Evolutionary conservation across 2,329 filamentous ascomycete species (phyloP), one percentile per base, ranked within the genome.

Genomic region (Phyllosticta citrichinensis): DNA sequence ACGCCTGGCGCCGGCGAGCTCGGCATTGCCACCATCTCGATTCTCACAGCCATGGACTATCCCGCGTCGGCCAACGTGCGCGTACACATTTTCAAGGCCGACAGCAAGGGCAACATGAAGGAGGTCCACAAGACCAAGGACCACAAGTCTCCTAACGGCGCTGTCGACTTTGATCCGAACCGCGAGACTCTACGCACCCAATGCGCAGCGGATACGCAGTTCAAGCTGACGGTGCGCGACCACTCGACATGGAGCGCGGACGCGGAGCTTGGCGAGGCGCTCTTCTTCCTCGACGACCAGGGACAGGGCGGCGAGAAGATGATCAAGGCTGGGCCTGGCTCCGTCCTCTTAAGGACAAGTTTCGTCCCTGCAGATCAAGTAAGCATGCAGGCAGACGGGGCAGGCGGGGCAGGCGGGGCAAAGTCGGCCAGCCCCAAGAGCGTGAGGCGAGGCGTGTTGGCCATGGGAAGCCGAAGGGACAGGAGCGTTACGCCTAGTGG

Each of bases 261-360:
- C 70, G 87, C 92, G 61, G 83, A 87, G 62, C 81, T 99, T 0
- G 94, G 94, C 58, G 92, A 97, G 69, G 84, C 84, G 5, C 72
- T 88, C n/a, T 96, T 96, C 76, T 92, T 95, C 71, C 84, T 99
- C n/a, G 91, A 93, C 65, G 93, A 99, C 70, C 81, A 84, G 65
- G 80, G 81, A 9, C 83, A 80, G 1, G 83, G 84, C 2, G 83
- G 83, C 11, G 87, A 93, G 66, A 94, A 93, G 78, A 79, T 84
- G 51, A 75, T 99, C 58, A 82, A 78, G 35, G 86, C 92, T 25
- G 93, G 93, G 12, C 80, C 77, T 40, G 91, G 91, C 24, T 81
- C 76, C 1, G 87, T 97, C 0, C 79, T 84, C 0, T 72, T 97
- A 55, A 87, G 85, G 77, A 94, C 87, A 70, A 83, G 79, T 59